Evolutionary conservation across 139 green algal species (phyloP), one percentile per base, ranked within the genome.

Genomic region (Asterochloris sp.): DNA sequence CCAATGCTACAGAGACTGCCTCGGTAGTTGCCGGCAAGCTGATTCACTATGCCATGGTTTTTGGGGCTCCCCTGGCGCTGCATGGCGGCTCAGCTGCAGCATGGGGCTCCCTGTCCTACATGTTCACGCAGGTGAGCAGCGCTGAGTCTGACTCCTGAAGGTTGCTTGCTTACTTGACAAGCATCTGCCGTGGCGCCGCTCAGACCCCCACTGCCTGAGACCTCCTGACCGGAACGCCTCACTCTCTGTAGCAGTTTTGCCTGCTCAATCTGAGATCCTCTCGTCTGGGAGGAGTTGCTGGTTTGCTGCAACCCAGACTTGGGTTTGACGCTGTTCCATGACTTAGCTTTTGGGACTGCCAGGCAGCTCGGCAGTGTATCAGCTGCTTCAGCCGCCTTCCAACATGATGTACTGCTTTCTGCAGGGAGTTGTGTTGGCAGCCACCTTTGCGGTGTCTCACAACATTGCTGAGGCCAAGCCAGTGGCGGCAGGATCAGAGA

Each of bases 391-490:
- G 66, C 66, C 66, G 21, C 21, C 66, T 26, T 2, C 2, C 66
- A 71, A 71, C 21, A 26, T 71, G 19, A 12, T 71, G 66, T 8
- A 71, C 66, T 71, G 21, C 8, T 21, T 15, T 26, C 24, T 69
- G 67, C 91, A 96, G 92, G 86, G 88, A 76, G 89, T 97, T 29
- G 91, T 96, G 75, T 89, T 97, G 78, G 90, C 92, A 1, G 76
- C 88, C 69, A 95, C 90, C 12, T 96, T 97, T 86, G 94, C 92
- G 8, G 89, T 97, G 80, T 93, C 85, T 12, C 94, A 97, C 91
- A 97, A 97, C 77, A 83, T 96, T 29, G 83, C 86, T 0, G 92
- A 94, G 86, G 84, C 87, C 85, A 97, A 97, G 88, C 85, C 91
- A 1, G 62, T 92, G 62, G 78, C 91, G 28, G n/a, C 62, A 14